These are phyloP conservation scores for Sextonia rubra DNA, from an alignment of 164 flowering plant species.

Conservation along the genomic window DNA sequence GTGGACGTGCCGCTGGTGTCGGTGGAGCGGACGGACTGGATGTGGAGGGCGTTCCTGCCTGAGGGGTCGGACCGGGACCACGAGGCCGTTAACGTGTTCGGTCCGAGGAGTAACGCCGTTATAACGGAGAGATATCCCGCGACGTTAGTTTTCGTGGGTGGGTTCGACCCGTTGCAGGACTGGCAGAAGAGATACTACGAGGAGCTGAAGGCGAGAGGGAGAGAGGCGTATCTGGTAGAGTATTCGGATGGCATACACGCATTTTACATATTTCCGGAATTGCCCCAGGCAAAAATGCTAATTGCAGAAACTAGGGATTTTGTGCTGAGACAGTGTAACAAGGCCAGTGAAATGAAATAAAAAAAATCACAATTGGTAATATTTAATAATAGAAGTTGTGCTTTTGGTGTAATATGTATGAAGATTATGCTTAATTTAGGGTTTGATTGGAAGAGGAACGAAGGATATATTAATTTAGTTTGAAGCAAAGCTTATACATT, in stretches of 20 bases:
- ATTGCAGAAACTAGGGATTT: constrained; percentile 27
- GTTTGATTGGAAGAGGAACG: too few relatives aligned
- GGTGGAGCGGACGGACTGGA: constrained; percentile 29
- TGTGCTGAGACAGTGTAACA: constrained; percentile 7
- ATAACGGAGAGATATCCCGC: constrained; percentile 30
- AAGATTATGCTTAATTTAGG: too few relatives aligned
- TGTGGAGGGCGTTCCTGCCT: constrained; percentile 48
- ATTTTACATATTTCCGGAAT: constrained; percentile 40
- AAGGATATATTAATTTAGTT: too few relatives aligned
- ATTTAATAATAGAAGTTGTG: too few relatives aligned
- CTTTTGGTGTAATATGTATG: too few relatives aligned
- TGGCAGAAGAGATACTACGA: constrained; percentile 44
- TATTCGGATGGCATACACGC: constrained; percentile 39
- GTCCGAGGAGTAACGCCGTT: constrained; percentile 27
- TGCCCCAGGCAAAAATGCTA: constrained; percentile 24
- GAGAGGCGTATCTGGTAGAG: constrained; percentile 29
- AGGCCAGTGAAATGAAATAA: background rate
- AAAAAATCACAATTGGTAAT: background rate
- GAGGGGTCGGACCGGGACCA: constrained; percentile 45
- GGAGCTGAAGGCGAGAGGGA: constrained; percentile 35
- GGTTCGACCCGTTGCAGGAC: constrained; percentile 48
- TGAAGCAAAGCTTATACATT: too few relatives aligned
- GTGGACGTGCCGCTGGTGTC: constrained; percentile 18
- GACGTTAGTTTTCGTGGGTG: constrained; percentile 39
- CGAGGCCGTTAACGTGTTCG: constrained; percentile 33